Conservation (phyloP, 305 asterid genomes). For the Fraxinus sp. region DNA sequence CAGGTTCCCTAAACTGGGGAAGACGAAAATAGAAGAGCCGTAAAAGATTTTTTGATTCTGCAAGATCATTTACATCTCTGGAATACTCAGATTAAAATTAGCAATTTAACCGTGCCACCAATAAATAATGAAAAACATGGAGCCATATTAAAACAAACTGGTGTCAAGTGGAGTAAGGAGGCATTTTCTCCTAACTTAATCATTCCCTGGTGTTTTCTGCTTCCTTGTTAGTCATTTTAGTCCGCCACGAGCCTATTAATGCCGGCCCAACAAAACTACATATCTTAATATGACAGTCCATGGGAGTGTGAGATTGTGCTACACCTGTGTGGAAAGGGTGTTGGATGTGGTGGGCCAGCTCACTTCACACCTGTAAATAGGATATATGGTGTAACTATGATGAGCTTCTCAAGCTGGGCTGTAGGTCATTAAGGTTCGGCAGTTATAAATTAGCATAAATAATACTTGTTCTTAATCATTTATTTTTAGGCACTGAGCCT, state of each 20-base stretch:
- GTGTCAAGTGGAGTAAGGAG: background rate
- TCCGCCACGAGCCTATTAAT: background rate
- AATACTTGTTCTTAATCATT: background rate
- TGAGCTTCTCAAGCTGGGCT: background rate
- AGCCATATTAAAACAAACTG: background rate
- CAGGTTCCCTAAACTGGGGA: background rate
- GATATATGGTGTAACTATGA: background rate
- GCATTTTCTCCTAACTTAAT: too few species aligned
- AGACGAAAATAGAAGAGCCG: background rate
- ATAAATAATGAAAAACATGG: background rate
- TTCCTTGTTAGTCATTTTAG: background rate
- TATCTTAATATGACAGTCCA: background rate
- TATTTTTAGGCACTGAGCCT: background rate
- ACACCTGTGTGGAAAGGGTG: background rate
- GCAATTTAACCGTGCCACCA: background rate
- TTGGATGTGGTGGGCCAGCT: background rate
- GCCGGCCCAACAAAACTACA: background rate
- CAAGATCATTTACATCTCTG: background rate
- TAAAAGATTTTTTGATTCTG: background rate
- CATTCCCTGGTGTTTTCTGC: background rate
- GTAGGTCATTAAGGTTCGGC: background rate
- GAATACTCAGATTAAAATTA: background rate
- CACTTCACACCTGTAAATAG: background rate
- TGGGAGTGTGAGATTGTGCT: background rate
- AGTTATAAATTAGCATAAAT: background rate